Evolutionary conservation across 345 rosid genomes (phyloP), one percentile per base, ranked within the genome.

Genomic region (Diplotaxis tenuifolia): DNA sequence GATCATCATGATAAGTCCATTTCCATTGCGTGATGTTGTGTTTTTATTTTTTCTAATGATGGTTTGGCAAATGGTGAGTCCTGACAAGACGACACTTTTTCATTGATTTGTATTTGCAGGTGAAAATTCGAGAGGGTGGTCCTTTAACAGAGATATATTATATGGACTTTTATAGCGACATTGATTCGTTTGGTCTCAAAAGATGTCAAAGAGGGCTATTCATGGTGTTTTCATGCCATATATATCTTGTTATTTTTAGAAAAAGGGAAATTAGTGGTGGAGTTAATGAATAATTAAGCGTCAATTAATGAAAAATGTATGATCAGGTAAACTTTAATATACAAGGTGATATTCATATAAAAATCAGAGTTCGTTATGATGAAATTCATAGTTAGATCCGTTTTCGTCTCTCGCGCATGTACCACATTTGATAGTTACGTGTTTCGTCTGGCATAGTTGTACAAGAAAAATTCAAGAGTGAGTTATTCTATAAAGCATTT

Each of bases 161-260:
- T 21, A 55, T 62, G 74, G 74, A 29, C 40, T 69, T 75, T 74
- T 54, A 47, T 55, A 64, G 71, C 65, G 70, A 70, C 55, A 57
- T 28, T n/a, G 23, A 64, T 64, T 55, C 67, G 36, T 67, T 64
- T 34, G 59, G 65, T 62, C 73, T 15, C 71, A 65, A 73, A 32
- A 66, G 66, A 59, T 73, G 23, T 67, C 18, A n/a, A 53, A 52
- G 28, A 61, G 47, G 75, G 50, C 63, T 61, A 61, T 81, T 65
- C 60, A 11, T 49, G 21, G 67, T 63, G 31, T 61, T 68, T 57
- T 53, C 50, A 28, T 53, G 11, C 47, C 53, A 5, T 10, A 10
- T 47, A 58, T 74, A 16, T 21, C 29, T 40, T 70, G 47, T 45
- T 68, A 55, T 19, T 29, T 23, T 45, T 38, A 16, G 38, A 59